Evolutionary conservation across 2,329 filamentous ascomycete genomes (phyloP).

Genomic region (Curvularia sp.): DNA sequence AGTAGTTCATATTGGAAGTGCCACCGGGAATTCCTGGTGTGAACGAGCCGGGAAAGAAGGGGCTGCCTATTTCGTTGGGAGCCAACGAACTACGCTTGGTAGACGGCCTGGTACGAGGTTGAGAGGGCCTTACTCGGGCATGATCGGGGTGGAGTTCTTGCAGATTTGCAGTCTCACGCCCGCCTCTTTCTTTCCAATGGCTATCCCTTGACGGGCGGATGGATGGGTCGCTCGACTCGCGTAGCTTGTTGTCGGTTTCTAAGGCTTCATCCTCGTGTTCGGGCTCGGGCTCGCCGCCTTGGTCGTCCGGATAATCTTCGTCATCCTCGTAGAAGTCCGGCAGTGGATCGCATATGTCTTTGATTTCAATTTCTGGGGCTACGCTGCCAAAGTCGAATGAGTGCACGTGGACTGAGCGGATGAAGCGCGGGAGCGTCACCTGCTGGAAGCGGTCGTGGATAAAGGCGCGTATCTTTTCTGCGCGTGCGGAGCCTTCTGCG

Average conservation of each 20-base stretch:
- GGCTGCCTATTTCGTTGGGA: conserved; percentile 47
- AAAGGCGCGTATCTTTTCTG: conserved; percentile 87
- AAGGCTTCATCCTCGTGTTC: conserved; percentile 47
- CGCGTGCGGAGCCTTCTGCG: conserved; percentile 83
- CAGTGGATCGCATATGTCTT: conserved; percentile 94
- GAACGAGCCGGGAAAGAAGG: conserved; percentile 54
- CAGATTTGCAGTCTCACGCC: conserved; percentile 26
- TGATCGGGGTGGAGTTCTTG: conserved; percentile 28
- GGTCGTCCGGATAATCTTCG: conserved; percentile 67
- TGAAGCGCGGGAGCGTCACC: conserved; percentile 89
- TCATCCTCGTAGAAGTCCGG: conserved; percentile 95
- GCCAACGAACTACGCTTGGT: conserved; percentile 41
- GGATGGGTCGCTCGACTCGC: conserved; percentile 38
- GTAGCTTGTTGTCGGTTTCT: conserved; percentile 25
- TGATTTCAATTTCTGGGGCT: conserved; percentile 85
- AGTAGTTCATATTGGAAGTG: conserved; percentile 80
- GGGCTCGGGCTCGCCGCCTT: conserved; percentile 54
- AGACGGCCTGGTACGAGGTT: conserved; percentile 37
- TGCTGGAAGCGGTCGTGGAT: conserved; percentile 96
- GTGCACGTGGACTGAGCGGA: conserved; percentile 93
- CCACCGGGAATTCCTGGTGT: conserved; percentile 71
- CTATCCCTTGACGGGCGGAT: conserved; percentile 47
- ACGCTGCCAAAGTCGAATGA: conserved; percentile 90
- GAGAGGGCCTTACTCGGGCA: conserved; percentile 33
- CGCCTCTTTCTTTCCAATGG: conserved; percentile 31